Evolutionary conservation across 1,139 yeast species (phyloP), one percentile per base, ranked within the genome.

Genomic region (Sugiyamaella castrensis): DNA sequence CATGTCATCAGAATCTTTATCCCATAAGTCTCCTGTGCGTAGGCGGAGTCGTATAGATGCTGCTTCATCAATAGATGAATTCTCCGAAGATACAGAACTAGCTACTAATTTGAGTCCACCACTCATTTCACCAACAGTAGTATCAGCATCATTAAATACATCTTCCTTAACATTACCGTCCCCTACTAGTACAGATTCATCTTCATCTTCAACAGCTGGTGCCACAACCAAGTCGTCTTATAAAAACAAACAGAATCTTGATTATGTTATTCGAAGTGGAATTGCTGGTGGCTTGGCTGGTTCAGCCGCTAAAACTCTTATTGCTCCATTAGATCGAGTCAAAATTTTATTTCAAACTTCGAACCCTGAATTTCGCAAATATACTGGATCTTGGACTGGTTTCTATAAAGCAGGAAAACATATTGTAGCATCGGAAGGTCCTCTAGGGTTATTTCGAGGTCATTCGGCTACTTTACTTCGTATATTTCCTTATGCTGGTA

Each of bases 201-300:
- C n/a, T n/a, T n/a, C 34, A 31, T n/a, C 34, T n/a, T 31, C 15
- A 31, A 31, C 12, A 3, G 13, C 12, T n/a, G 34, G 6, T 13
- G 5, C 34, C 15, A 31, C 12, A 4, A 2, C 15, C 4, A 31
- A 31, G 34, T 13, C 24, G 5, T 32, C 36, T 10, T 27, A 32
- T n/a, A 32, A 77, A 29, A 83, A 87, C 60, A 88, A 84, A 60
- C 86, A 80, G 51, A 83, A 91, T 6, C 56, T 84, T 31, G 91
- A 86, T 51, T 92, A 92, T 66, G 82, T 92, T 15, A 54, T 87
- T 31, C 76, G 88, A 53, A 84, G 95, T 24, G 98, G 96, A 0
- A 61, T 89, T 1, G 95, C 98, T 0, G 99, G 99, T 10, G 99
- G 99, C 0, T 61, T 88, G 1, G 97, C 98, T 0, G 99, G 99